Base-by-base conservation (phyloP, 164 flowering plant species). In the Tinospora cordifolia region DNA sequence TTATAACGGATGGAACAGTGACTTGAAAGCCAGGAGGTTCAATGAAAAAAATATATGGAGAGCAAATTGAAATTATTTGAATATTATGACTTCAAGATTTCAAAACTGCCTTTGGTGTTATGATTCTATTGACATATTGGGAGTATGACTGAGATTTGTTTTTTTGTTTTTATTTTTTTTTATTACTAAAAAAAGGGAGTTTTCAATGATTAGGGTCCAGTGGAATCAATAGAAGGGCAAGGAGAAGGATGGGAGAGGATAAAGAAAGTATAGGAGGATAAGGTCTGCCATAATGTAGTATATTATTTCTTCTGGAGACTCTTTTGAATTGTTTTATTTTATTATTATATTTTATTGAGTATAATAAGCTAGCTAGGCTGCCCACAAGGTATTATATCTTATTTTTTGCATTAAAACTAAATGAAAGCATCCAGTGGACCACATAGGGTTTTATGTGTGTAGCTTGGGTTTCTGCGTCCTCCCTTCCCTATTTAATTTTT, bases 361-460 rank as follows among this genome's bases (percentile, higher is more conserved):
- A 54, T 21, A 9, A 54, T 21, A 19, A 54, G 60, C 9, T 54
- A n/a, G 60, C 60, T 54, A 54, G 60, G 25, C 60, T n/a, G 60
- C 60, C 60, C 60, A 54, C n/a, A 54, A n/a, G 21, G 60, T 54
- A n/a, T 54, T 47, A 47, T 54, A 54, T 54, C 60, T 54, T 19
- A 54, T 21, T 54, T 51, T 51, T 21, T 54, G 6, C 2, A 4
- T 21, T 54, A 8, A n/a, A 19, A 54, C n/a, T 19, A 19, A 17
- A 54, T n/a, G 60, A 54, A 54, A 54, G 60, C 24, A 54, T 54
- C n/a, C 4, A 19, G 19, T 51, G n/a, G 59, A 51, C 59, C 59
- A 51, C 59, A 17, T n/a, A 51, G n/a, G 21, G 59, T 6, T 8
- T 51, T n/a, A 15, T 51, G 13, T n/a, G 3, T 51, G 19, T 17